Evolutionary conservation across 75 land plant species (phyloP).

Genomic region (Ceratopteris richardii): DNA sequence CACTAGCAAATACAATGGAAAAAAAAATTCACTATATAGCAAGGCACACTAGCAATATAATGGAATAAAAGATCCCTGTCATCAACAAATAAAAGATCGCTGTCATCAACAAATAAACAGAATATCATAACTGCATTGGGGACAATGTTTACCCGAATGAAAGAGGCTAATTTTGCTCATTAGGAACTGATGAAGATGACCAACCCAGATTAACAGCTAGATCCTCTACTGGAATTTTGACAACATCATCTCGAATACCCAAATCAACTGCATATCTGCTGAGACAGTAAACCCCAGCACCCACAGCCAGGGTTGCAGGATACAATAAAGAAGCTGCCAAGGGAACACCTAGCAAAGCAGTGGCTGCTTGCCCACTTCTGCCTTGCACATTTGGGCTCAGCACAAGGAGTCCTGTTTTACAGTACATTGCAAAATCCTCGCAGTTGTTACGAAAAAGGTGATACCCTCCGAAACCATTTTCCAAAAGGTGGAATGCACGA

Average conservation of each 20-base stretch:
- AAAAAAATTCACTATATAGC: too few species aligned
- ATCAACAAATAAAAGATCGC: too few species aligned
- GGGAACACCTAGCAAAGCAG: slow-evolving; percentile 53
- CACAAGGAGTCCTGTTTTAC: slow-evolving; percentile 32
- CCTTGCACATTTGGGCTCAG: slow-evolving; percentile 45
- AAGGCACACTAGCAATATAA: too few species aligned
- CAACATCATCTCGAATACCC: slow-evolving; percentile 72
- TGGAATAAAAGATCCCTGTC: too few species aligned
- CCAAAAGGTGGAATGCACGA: slow-evolving; percentile 24
- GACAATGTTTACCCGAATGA: too few species aligned
- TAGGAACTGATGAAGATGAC: slow-evolving; percentile 3
- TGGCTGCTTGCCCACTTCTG: slow-evolving; percentile 84
- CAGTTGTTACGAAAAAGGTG: slow-evolving; percentile 29
- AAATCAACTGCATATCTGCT: slow-evolving; percentile 81
- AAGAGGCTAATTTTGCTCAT: too few species aligned
- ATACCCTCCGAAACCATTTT: slow-evolving; percentile 33
- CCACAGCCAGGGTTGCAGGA: slow-evolving; percentile 53
- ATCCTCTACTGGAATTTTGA: too few species aligned
- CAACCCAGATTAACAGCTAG: slow-evolving; percentile 32
- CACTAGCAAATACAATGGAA: too few species aligned
- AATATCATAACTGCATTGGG: too few species aligned
- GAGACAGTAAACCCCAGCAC: slow-evolving; percentile 85
- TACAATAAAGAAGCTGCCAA: slow-evolving; percentile 63
- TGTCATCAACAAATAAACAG: too few species aligned
- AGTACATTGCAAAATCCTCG: too few species aligned